Conservation (phyloP, 148 eudicot species). For the Salicornia ramosissima region DNA sequence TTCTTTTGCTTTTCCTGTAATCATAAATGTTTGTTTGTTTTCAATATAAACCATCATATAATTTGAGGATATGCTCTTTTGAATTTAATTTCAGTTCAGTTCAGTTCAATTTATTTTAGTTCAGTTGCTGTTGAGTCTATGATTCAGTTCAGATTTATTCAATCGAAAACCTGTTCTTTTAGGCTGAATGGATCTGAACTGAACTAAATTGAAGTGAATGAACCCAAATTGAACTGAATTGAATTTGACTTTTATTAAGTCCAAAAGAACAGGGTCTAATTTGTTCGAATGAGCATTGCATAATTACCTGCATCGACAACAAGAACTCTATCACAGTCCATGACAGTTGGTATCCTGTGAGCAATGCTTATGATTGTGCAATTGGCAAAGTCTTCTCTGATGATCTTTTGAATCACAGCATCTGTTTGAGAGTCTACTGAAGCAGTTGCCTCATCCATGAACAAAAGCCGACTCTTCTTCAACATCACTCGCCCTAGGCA, state of each 20-base stretch:
- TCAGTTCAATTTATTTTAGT: background rate
- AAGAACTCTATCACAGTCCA: slow-evolving; percentile 96
- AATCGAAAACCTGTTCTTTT: too few species aligned
- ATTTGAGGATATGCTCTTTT: background rate
- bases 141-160: too few species aligned
- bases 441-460: slow-evolving; percentile 97
- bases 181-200: too few species aligned
- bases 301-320: slow-evolving; percentile 92
- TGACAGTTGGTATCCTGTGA: slow-evolving; percentile 92
- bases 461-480: slow-evolving; percentile 70
- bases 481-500: slow-evolving; percentile 89
- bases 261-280: too few species aligned
- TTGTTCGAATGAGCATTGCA: too few species aligned
- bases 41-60: too few species aligned
- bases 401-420: slow-evolving; percentile 79
- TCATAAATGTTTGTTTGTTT: background rate
- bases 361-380: slow-evolving; percentile 93
- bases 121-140: too few species aligned
- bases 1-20: slow-evolving; percentile 71
- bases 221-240: too few species aligned
- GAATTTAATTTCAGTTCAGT: background rate
- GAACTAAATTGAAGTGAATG: too few species aligned
- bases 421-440: slow-evolving; percentile 92
- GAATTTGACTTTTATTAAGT: too few species aligned
- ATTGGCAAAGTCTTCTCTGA: slow-evolving; percentile 73